Percentiles rank a stretch among this genome's conserved stretches.
phyloP scores from a whole-genome alignment of 2,329 filamentous ascomycete genomes.

The Neurospora crassa region DNA sequence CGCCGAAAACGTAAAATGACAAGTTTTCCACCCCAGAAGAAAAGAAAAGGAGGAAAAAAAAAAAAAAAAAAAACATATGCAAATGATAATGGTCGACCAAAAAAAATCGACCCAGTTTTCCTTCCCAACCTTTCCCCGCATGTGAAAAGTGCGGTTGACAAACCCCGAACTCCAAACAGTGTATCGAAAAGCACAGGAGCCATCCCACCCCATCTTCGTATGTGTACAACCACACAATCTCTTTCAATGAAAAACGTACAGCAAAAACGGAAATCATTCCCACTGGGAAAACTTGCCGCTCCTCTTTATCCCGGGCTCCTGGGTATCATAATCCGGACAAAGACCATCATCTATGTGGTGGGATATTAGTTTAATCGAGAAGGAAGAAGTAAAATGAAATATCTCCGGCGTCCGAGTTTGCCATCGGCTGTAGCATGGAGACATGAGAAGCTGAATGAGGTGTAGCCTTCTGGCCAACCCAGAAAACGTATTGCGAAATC shows the following conservation, averaged over 20 bases:
- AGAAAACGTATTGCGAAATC: background rate
- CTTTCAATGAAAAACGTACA: background rate
- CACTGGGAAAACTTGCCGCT: background rate
- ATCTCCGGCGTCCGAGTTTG: background rate
- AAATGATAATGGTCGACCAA: background rate
- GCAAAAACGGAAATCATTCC: background rate
- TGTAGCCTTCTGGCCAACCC: background rate
- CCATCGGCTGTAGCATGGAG: background rate
- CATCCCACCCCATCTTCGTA: background rate
- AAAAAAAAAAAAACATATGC: background rate
- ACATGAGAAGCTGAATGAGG: background rate
- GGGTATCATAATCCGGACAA: background rate
- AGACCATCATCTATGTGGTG: background rate
- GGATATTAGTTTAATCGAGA: background rate
- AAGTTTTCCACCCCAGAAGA: background rate
- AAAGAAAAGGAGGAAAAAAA: too few species aligned
- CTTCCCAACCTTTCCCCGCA: background rate
- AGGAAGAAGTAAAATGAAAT: background rate
- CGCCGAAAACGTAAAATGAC: background rate
- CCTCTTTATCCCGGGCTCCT: background rate
- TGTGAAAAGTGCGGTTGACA: background rate
- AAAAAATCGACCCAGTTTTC: background rate
- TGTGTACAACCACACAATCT: background rate
- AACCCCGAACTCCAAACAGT: background rate
- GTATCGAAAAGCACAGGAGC: background rate